Conservation (phyloP, 768 basidiomycete genomes). For the Xanthoconium stramineum region DNA sequence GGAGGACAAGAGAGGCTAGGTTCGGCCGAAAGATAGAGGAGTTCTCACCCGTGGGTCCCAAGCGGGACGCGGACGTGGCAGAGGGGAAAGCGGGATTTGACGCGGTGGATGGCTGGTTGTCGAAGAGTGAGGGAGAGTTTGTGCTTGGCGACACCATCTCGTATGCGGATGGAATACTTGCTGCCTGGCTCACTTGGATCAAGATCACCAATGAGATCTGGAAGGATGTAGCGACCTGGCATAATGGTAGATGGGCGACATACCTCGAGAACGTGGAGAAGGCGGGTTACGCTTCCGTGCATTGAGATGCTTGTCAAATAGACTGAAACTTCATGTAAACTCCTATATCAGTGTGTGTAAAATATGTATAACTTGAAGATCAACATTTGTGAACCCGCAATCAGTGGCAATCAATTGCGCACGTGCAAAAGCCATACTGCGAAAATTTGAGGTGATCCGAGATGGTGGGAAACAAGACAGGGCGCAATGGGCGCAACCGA, state of each 20-base stretch:
- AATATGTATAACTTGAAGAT: too few species aligned
- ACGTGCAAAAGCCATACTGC: too few species aligned
- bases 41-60: too few species aligned
- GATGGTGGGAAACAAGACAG: too few species aligned
- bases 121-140: constrained; percentile 29
- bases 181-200: constrained; percentile 35
- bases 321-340: too few species aligned
- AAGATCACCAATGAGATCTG: constrained; percentile 31
- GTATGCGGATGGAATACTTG: constrained; percentile 37
- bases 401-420: too few species aligned
- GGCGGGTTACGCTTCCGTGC: constrained; percentile 28
- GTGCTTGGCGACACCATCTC: constrained; percentile 13
- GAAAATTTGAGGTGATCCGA: too few species aligned
- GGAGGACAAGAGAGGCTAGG: constrained; percentile 28
- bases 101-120: constrained; percentile 31
- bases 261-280: constrained; percentile 30
- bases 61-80: too few species aligned
- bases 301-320: neutral
- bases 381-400: too few species aligned
- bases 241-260: constrained; percentile 12
- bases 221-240: constrained; percentile 34
- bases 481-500: too few species aligned
- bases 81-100: constrained; percentile 9
- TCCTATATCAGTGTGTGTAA: too few species aligned
- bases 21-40: constrained; percentile 26